Evolutionary conservation across 352 stramenopile genomes (phyloP), one percentile per base, ranked within the genome.

Genomic region (Saprolegnia parasitica): DNA sequence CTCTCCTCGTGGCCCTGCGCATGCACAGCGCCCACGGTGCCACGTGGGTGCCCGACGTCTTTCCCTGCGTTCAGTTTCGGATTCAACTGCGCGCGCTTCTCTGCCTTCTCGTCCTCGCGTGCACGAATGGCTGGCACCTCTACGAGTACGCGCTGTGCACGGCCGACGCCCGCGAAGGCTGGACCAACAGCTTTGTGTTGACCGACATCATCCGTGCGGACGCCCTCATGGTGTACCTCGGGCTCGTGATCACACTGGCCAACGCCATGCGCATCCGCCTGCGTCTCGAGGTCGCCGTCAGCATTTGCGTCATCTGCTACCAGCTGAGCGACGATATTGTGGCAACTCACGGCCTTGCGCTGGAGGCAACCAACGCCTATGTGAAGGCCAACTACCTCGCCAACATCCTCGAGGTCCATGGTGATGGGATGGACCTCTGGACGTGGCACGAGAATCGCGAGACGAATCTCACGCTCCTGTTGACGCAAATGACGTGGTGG

Each of bases 331-430:
- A 65, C 13, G 5, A 16, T 4, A 16, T 65, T 6, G 50, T 65
- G n/a, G 15, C 21, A 52, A 21, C 29, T 3, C 26, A 18, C 9
- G 56, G 56, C 15, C 29, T 65, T 13, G 47, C 13, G 5, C 13
- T 50, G 9, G 56, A 20, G 37, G 18, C n/a, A 3, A 26, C 50
- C 13, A 65, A 32, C 16, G 32, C 56, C n/a, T 65, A 52, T 24
- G 50, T 65, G 32, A 65, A 65, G 35, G 18, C 20, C 16, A 65
- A 65, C 40, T 65, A 65, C 56, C 50, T 65, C 50, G 56, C 47
- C 16, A 65, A 65, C 35, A 65, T 65, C 35, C 26, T 65, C 3
- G 32, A 32, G 16, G 50, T 32, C 9, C 18, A 39, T 3, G 15
- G 16, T 20, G 32, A 24, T 15, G 56, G 32, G 5, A 65, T 65